Evolutionary conservation across 768 basidiomycete genomes (phyloP).

Genomic region (Dacryopinax spathularia): DNA sequence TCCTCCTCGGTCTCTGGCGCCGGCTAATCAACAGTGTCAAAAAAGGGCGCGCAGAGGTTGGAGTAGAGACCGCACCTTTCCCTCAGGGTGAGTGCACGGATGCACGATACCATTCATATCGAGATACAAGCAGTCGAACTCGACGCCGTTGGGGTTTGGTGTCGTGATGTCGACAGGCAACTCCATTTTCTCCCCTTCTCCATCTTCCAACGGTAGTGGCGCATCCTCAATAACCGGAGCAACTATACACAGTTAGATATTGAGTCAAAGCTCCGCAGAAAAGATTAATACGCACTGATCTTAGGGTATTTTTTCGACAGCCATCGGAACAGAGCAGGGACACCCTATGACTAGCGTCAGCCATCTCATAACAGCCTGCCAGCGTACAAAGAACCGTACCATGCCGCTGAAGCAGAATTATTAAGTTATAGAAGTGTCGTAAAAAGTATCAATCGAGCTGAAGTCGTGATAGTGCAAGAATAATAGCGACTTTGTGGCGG

Average conservation of each 20-base stretch:
- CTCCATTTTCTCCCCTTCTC: slow-evolving; percentile 45
- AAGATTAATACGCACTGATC: slow-evolving; percentile 47
- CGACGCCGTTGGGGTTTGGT: slow-evolving; percentile 87
- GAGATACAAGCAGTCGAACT: slow-evolving; percentile 92
- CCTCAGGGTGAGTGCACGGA: slow-evolving; percentile 98
- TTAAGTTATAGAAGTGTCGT: not conserved
- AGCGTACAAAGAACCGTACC: not conserved
- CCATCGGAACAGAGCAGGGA: slow-evolving; percentile 96
- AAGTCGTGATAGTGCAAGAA: not conserved
- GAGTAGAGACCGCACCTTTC: slow-evolving; percentile 45
- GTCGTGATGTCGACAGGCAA: slow-evolving; percentile 65
- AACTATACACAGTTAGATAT: slow-evolving; percentile 33
- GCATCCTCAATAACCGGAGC: slow-evolving; percentile 74
- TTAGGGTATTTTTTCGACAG: slow-evolving; percentile 97
- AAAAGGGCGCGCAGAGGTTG: not conserved
- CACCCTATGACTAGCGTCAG: slow-evolving; percentile 48
- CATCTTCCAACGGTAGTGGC: slow-evolving; percentile 44
- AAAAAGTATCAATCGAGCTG: not conserved
- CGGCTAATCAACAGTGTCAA: slow-evolving; percentile 36
- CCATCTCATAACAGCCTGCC: not conserved
- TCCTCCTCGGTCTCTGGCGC: slow-evolving; percentile 96
- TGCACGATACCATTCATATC: slow-evolving; percentile 99
- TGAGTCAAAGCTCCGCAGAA: not conserved
- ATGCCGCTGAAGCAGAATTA: not conserved
- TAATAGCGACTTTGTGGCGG: not conserved